Conservation (phyloP, 305 asterid species). For the Withania somnifera region DNA sequence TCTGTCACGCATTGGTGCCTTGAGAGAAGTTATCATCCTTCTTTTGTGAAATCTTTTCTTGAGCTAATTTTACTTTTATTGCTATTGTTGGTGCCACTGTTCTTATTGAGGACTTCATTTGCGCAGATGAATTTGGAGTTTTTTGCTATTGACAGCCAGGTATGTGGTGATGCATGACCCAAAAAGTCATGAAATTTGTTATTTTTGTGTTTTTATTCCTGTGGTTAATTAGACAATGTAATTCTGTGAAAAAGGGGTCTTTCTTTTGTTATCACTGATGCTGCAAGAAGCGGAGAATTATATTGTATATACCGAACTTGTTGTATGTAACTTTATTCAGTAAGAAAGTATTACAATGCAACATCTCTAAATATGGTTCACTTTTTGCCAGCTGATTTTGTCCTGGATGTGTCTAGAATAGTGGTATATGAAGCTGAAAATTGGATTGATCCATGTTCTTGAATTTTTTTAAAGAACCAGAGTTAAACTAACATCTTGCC, state of each 20-base stretch:
- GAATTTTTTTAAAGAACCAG: background rate
- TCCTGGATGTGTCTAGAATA: background rate
- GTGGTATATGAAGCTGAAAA: background rate
- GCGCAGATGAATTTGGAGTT: conserved; percentile 99
- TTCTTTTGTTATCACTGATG: background rate
- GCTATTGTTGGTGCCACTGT: conserved; percentile 4
- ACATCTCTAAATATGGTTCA: background rate
- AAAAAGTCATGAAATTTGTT: background rate
- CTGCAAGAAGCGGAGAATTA: background rate
- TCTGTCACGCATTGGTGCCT: conserved; percentile 89
- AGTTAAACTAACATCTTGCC: background rate
- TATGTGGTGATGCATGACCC: conserved; percentile 21
- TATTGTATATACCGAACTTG: background rate
- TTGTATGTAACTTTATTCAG: background rate
- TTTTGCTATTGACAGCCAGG: conserved; percentile 95
- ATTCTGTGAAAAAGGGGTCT: background rate
- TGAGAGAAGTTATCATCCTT: conserved; percentile 65
- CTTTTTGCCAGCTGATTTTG: background rate
- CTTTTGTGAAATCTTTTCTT: background rate
- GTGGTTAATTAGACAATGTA: background rate
- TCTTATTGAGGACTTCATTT: conserved; percentile 30
- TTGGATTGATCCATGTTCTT: background rate
- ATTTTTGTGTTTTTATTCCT: background rate
- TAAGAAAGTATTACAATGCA: background rate
- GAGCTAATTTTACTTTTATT: conserved; percentile 10